Conservation (phyloP, 2,329 filamentous ascomycete genomes). For the Paecilomyces niveus region DNA sequence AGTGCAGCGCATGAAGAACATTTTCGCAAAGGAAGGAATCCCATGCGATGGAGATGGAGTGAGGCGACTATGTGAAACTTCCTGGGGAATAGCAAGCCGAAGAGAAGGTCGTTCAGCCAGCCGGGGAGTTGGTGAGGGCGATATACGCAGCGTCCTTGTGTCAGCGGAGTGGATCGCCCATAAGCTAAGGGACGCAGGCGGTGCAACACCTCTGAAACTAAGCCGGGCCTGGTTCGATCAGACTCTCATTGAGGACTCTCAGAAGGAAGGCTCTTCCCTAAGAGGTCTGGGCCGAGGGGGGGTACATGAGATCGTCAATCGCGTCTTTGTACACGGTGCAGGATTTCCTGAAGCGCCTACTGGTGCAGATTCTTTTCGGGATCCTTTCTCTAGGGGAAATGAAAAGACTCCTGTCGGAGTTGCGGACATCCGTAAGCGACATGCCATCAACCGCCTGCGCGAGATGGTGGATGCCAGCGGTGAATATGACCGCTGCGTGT, state of each 20-base stretch:
- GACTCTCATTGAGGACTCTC: conserved; percentile 46
- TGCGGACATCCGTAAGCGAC: conserved; percentile 52
- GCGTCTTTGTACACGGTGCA: conserved; percentile 59
- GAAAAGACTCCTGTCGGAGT: conserved; percentile 44
- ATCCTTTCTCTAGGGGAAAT: conserved; percentile 20
- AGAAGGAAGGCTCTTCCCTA: conserved; percentile 43
- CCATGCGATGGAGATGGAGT: conserved; percentile 84
- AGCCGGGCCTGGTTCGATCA: conserved; percentile 56
- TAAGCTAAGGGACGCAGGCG: conserved; percentile 44
- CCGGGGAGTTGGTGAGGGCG: conserved; percentile 42
- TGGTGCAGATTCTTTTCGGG: conserved; percentile 29
- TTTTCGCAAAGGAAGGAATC: conserved; percentile 87
- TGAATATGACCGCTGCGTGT: conserved; percentile 55
- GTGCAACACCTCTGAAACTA: conserved; percentile 32
- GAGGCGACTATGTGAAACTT: conserved; percentile 59
- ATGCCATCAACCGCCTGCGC: conserved; percentile 50
- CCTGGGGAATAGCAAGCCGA: conserved; percentile 56
- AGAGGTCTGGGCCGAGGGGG: conserved; percentile 57
- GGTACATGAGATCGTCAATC: conserved; percentile 57
- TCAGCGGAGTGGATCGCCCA: conserved; percentile 60
- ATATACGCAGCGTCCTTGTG: conserved; percentile 59
- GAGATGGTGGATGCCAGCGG: conserved; percentile 58
- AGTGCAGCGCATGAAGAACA: conserved; percentile 67
- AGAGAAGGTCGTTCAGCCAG: conserved; percentile 44
- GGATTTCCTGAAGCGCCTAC: conserved; percentile 47